Percentiles rank a stretch among this genome's conserved stretches.
Conservation (phyloP, 441 rosid genomes). For the Hura crepitans region DNA sequence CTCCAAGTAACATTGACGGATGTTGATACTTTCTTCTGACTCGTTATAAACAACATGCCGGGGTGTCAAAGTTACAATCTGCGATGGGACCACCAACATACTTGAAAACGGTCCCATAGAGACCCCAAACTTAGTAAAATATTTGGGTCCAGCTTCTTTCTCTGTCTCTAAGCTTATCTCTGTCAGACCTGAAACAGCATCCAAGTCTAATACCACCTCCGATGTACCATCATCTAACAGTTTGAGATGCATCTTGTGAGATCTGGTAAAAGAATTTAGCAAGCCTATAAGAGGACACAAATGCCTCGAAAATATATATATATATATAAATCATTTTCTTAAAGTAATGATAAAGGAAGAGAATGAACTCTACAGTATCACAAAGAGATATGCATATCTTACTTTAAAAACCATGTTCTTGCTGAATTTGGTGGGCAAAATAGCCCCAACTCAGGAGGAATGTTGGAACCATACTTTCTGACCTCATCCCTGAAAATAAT, state of each 20-base stretch:
- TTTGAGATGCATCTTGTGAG: constrained; percentile 55
- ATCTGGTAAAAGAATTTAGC: constrained; percentile 45
- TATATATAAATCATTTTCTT: neutral
- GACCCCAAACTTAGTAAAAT: constrained; percentile 72
- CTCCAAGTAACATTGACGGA: constrained; percentile 83
- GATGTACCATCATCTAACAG: constrained; percentile 50
- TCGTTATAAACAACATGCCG: constrained; percentile 71
- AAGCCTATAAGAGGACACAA: constrained; percentile 24
- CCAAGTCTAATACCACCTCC: constrained; percentile 67
- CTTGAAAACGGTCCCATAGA: constrained; percentile 56
- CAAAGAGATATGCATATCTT: constrained; percentile 27
- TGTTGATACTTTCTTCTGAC: constrained; percentile 57
- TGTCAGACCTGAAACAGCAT: constrained; percentile 84
- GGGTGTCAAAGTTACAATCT: constrained; percentile 59
- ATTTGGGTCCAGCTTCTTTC: constrained; percentile 50
- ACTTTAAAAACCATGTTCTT: constrained; percentile 78
- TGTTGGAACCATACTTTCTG: constrained; percentile 40
- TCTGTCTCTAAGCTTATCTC: constrained; percentile 68
- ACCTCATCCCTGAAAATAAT: constrained; percentile 58
- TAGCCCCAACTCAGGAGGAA: constrained; percentile 70
- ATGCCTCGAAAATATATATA: neutral
- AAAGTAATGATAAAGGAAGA: constrained; percentile 9
- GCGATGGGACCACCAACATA: constrained; percentile 55
- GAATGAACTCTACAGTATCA: constrained; percentile 14
- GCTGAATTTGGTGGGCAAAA: constrained; percentile 62